Percentiles rank a stretch among this genome's conserved stretches.
Conservation (phyloP, 306 rosid species). For the Castanea sativa region DNA sequence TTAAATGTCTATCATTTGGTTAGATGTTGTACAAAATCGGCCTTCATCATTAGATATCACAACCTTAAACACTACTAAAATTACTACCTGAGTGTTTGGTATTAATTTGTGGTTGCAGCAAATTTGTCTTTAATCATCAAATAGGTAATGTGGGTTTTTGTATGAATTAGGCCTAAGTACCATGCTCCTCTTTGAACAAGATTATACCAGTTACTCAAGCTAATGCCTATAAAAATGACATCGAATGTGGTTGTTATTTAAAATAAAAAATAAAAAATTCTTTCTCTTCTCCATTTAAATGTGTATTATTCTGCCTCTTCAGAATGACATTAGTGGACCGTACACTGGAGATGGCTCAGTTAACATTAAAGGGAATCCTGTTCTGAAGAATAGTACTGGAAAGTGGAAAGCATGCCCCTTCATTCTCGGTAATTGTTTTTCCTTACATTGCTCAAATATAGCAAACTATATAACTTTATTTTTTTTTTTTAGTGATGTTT, state of each 20-base stretch:
- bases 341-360: conserved; percentile 56
- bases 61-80: too few species aligned
- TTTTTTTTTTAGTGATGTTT: neutral
- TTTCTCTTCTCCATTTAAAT: neutral
- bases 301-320: neutral
- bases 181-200: neutral
- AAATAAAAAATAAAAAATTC: too few species aligned
- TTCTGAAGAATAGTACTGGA: conserved; percentile 44
- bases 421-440: conserved; percentile 41
- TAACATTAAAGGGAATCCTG: conserved; percentile 45
- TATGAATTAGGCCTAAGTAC: neutral
- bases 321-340: conserved; percentile 29
- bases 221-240: neutral
- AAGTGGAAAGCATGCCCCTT: conserved; percentile 64
- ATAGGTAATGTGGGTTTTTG: neutral
- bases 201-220: neutral
- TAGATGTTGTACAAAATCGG: too few species aligned
- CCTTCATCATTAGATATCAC: too few species aligned
- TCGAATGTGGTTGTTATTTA: neutral
- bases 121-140: neutral
- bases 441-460: neutral
- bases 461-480: neutral
- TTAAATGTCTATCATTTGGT: too few species aligned
- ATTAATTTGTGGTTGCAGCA: neutral
- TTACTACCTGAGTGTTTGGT: neutral